Conservation (phyloP, 1,284 basidiomycete genomes). For the Ceratobasidium sp. region DNA sequence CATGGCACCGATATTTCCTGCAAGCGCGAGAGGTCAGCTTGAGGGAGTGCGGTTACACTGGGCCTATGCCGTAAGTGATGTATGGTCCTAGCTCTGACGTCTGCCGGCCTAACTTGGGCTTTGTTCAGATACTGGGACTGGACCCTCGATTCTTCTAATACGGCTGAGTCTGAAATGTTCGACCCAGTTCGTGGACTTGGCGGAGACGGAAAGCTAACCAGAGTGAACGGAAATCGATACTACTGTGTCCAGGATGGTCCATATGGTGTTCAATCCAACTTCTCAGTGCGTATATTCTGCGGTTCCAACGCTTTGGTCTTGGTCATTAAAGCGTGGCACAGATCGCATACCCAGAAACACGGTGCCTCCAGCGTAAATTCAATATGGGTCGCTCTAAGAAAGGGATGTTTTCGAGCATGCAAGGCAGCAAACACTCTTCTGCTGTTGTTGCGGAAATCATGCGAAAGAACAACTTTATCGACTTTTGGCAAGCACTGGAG, state of each 20-base stretch:
- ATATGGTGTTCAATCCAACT: conserved; percentile 32
- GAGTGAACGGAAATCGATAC: not conserved
- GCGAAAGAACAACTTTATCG: not conserved
- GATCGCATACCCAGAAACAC: conserved; percentile 25
- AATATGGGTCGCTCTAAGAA: not conserved
- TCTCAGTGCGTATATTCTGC: conserved; percentile 2
- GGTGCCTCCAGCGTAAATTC: conserved; percentile 33
- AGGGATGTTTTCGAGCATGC: not conserved
- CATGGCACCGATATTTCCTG: conserved; percentile 23
- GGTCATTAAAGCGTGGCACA: not conserved
- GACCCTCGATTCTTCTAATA: conserved; percentile 24
- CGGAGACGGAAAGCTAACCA: conserved; percentile 11
- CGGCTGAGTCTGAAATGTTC: conserved; percentile 22
- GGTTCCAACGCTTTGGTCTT: no score
- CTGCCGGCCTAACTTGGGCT: not conserved
- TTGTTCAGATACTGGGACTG: conserved; percentile 36
- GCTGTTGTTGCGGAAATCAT: not conserved
- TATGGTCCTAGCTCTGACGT: not conserved
- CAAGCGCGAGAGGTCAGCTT: conserved; percentile 20
- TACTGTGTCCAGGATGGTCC: conserved; percentile 32
- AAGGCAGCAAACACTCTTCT: conserved; percentile 19
- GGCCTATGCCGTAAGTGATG: conserved; percentile 23
- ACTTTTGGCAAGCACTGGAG: conserved; percentile 18
- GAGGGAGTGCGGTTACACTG: conserved; percentile 23
- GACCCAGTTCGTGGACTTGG: conserved; percentile 20